Evolutionary conservation across 768 basidiomycete species (phyloP), one percentile per base, ranked within the genome.

Genomic region (Russula emetica): DNA sequence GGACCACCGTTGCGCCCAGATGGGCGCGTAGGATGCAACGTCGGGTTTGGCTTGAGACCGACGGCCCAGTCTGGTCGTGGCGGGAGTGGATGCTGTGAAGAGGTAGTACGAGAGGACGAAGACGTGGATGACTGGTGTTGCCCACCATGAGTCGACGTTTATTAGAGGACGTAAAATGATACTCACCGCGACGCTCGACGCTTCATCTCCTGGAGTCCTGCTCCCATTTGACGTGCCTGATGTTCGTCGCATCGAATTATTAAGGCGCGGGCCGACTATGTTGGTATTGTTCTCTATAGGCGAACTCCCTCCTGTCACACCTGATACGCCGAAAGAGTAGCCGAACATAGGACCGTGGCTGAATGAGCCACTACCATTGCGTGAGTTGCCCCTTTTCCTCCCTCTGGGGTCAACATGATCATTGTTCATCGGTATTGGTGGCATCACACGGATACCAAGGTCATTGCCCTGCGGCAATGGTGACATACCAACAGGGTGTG

Each of bases 41-140:
- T 88, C 32, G 86, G 85, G 64, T 90, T 86, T 0, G 90, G 83
- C 72, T 87, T 90, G 38, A 93, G 78, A 18, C 90, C 90, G 5
- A 93, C 88, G 20, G 92, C 91, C 92, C 92, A 94, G 72, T 94
- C 92, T 45, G 92, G 92, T 62, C 92, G 81, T 2, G 90, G 77
- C 4, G 92, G 92, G 44, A 94, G 79, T 16, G 91, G 92, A 61
- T 86, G 85, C 66, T 75, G 91, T 80, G 87, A 88, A 3, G 90
- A 90, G 6, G 87, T 78, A 1, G 82, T 83, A 38, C 87, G 82
- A 44, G 91, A 92, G 1, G 89, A 90, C 0, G 90, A 91, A 7
- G 92, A 91, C 1, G 85, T 85, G 14, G 90, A 90, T 34, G 88
- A 90, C 88, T 84, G 18, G 34, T 38, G 36, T 24, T 24, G 14